Base-by-base conservation (phyloP, 805 yeast species). In the Cyberlindnera meyerae region DNA sequence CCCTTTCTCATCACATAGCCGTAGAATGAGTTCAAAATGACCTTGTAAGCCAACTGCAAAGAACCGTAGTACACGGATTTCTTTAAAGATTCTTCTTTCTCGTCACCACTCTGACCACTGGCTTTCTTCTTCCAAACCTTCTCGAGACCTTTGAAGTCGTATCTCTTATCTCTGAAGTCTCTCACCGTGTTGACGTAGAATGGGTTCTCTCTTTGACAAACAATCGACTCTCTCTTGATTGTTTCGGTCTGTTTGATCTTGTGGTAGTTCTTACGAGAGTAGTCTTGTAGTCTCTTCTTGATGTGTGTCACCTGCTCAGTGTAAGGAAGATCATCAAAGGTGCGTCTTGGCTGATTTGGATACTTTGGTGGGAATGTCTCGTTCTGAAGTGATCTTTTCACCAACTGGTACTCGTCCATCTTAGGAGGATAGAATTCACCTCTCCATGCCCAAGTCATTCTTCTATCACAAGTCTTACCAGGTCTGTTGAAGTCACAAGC, bases 1-100 rank as follows among this genome's bases (percentile, higher is more conserved):
- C 98, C 99, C 54, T 93, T 93, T 62, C 99, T 76, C 98, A 93
- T 93, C 11, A 93, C 98, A 54, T 93, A 93, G 33, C 99, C 99
- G 53, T 93, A 93, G 57, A 93, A 93, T 0, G 97, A 90, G 55
- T 93, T 93, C 52, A 93, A 70, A 63, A 93, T 93, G 55, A 90
- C 97, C 55, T 93, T 93, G 60, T 93, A 97, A 0, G 98, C 98
- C 47, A 93, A 70, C 62, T 93, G 99, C 50, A 93, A 66, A 2
- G 98, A 90, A 56, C 93, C 98, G 58, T 89, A 93, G 33, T 93
- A 68, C 26, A 93, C 86, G 17, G 87, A 83, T 93, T 87, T 89
- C 60, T 94, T 93, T 42, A 80, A 75, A 1, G 97, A 97, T 57
- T 93, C 97, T 40, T 90, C 98, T 36, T 68, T 70, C 49, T 86